A percentile compares a stretch with the other conserved stretches of the same genome.
These are phyloP conservation scores for Bryoerythrophyllum caledonicum DNA, from an alignment of 225 moss, liverwort and hornwort species.

Conservation along the genomic window DNA sequence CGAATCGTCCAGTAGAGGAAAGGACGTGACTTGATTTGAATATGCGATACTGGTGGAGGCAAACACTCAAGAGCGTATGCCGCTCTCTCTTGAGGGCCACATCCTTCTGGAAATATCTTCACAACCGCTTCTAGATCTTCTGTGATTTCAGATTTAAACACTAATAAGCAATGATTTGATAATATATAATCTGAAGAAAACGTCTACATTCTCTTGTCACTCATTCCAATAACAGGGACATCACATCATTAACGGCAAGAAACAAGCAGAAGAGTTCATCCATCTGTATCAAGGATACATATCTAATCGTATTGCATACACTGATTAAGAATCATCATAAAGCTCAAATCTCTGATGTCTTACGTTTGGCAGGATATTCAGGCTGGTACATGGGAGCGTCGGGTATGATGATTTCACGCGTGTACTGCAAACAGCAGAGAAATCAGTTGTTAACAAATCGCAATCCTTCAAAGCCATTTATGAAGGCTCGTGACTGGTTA, in stretches of 20 bases:
- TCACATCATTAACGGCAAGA: too few species aligned
- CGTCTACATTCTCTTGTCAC: too few species aligned
- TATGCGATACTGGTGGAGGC: conserved; percentile 32
- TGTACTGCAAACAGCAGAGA: conserved; percentile 29
- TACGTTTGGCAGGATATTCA: conserved; percentile 58
- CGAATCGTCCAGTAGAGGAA: conserved; percentile 73
- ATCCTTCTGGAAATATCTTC: conserved; percentile 34
- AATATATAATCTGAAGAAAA: too few species aligned
- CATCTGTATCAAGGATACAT: too few species aligned
- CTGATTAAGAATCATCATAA: too few species aligned
- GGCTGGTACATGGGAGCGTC: conserved; percentile 62
- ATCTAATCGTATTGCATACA: too few species aligned
- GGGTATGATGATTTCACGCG: conserved; percentile 45
- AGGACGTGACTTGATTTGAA: conserved; percentile 23
- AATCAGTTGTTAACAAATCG: neutral
- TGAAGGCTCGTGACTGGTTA: too few species aligned
- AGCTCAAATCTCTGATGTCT: too few species aligned
- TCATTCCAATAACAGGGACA: too few species aligned
- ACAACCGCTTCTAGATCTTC: conserved; percentile 48
- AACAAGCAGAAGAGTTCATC: too few species aligned
- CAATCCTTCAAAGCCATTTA: too few species aligned
- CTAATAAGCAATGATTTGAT: too few species aligned
- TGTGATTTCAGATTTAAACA: conserved; percentile 24
- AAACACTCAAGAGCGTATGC: conserved; percentile 48
- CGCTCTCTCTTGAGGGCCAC: conserved; percentile 36